phyloP scores from a whole-genome alignment of 768 basidiomycete genomes.

The Psilocybe sp. region DNA sequence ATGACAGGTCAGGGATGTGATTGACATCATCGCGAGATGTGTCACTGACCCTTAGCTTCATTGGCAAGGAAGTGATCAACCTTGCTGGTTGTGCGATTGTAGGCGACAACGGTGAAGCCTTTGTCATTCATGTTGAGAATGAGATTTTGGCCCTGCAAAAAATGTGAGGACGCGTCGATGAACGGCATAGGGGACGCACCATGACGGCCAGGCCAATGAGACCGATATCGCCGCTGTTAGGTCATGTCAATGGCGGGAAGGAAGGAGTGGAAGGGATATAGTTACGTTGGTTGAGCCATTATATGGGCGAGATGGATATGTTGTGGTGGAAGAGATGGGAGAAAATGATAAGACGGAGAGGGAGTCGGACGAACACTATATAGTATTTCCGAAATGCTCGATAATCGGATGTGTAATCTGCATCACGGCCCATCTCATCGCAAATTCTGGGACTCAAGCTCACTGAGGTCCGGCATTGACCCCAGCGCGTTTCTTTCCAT shows the following conservation, averaged over 20 bases:
- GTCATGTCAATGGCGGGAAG: constrained; percentile 11
- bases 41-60: constrained; percentile 88
- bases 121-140: constrained; percentile 99
- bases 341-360: constrained; percentile 26
- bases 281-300: constrained; percentile 45
- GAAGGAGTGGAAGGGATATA: constrained; percentile 10
- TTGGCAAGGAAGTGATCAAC: constrained; percentile 94
- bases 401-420: constrained; percentile 25
- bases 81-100: constrained; percentile 96
- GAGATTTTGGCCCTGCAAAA: constrained; percentile 84
- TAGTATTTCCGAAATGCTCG: constrained; percentile 19
- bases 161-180: constrained; percentile 11
- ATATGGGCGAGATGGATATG: constrained; percentile 28
- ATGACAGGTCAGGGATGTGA: constrained; percentile 9
- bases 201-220: constrained; percentile 99
- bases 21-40: constrained; percentile 13
- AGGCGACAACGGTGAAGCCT: constrained; percentile 95
- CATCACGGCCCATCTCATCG: constrained; percentile 16
- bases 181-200: constrained; percentile 48
- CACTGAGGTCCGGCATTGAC: constrained; percentile 10
- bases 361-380: constrained; percentile 18
- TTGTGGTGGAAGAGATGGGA: constrained; percentile 27
- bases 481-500: constrained; percentile 1
- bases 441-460: constrained; percentile 12
- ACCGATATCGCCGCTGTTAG: constrained; percentile 88